Percentiles rank a stretch among this genome's conserved stretches.
Conservation (phyloP, 1,284 basidiomycete species). For the Melampsora larici-populina region DNA sequence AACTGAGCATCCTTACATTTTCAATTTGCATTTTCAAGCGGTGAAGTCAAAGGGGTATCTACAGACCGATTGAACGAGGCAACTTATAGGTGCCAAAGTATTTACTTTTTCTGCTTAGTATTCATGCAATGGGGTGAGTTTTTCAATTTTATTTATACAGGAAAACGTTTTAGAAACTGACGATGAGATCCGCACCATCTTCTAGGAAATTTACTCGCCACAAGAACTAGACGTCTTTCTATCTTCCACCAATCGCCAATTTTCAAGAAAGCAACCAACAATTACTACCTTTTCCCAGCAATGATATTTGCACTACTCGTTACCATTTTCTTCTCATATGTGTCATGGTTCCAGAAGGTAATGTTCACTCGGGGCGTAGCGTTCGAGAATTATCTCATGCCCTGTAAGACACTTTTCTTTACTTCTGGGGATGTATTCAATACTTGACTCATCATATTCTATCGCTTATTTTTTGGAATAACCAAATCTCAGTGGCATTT, state of each 20-base stretch:
- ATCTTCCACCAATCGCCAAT: slow-evolving; percentile 59
- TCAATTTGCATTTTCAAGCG: slow-evolving; percentile 49
- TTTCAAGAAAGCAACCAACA: slow-evolving; percentile 51
- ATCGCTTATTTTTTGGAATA: too few relatives aligned
- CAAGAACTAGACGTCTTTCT: slow-evolving; percentile 60
- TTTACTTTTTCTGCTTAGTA: slow-evolving; percentile 64
- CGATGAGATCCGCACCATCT: too few relatives aligned
- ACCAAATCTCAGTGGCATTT: slow-evolving; percentile 52
- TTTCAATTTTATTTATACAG: too few relatives aligned
- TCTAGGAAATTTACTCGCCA: slow-evolving; percentile 57
- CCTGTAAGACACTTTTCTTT: slow-evolving; percentile 44
- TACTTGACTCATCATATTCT: too few relatives aligned
- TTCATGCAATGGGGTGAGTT: slow-evolving; percentile 64
- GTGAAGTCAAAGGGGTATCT: slow-evolving; percentile 53
- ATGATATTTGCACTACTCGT: slow-evolving; percentile 58
- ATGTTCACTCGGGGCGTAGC: slow-evolving; percentile 62
- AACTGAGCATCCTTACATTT: too few relatives aligned
- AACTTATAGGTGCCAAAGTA: slow-evolving; percentile 56
- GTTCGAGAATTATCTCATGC: slow-evolving; percentile 60
- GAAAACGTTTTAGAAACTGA: too few relatives aligned
- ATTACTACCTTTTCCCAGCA: slow-evolving; percentile 59
- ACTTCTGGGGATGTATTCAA: too few relatives aligned
- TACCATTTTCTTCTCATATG: slow-evolving; percentile 53
- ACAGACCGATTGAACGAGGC: slow-evolving; percentile 54
- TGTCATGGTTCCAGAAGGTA: slow-evolving; percentile 57